Evolutionary conservation across 108 stramenopile genomes (phyloP).

Genomic region (Skeletonema menzelii): DNA sequence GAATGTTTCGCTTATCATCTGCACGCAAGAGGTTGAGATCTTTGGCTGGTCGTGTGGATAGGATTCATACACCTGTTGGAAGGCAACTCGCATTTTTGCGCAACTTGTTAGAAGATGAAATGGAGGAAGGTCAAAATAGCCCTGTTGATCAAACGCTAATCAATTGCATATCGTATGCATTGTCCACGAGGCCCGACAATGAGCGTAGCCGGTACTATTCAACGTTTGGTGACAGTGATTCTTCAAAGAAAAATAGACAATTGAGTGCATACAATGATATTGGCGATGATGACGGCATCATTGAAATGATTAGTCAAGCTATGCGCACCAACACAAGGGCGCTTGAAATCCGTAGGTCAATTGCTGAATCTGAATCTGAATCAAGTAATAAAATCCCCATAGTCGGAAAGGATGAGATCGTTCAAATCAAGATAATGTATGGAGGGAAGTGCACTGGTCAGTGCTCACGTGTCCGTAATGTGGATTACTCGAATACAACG

Average conservation of each 20-base stretch:
- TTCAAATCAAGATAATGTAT: constrained; percentile 58
- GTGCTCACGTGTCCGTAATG: constrained; percentile 47
- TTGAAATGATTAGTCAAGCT: not conserved
- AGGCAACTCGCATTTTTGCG: not conserved
- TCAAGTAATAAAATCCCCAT: constrained; percentile 15
- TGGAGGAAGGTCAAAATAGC: constrained; percentile 2
- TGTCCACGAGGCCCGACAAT: constrained; percentile 33
- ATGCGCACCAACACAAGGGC: not conserved
- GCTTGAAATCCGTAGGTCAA: not conserved
- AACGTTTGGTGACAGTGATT: constrained; percentile 26
- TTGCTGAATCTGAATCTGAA: not conserved
- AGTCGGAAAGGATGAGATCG: constrained; percentile 48
- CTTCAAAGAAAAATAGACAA: not conserved
- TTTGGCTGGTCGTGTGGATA: not conserved
- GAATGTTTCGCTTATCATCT: not conserved
- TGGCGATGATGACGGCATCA: constrained; percentile 2
- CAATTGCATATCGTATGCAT: constrained; percentile 44
- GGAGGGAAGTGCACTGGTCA: constrained; percentile 34
- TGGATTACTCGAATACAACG: constrained; percentile 10
- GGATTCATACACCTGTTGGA: not conserved
- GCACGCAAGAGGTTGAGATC: not conserved
- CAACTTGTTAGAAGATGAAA: not conserved
- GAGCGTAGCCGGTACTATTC: constrained; percentile 34
- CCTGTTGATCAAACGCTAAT: not conserved
- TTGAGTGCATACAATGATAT: not conserved